Base-by-base conservation (phyloP, 768 basidiomycete species). In the Candolleomyces aberdarensis region DNA sequence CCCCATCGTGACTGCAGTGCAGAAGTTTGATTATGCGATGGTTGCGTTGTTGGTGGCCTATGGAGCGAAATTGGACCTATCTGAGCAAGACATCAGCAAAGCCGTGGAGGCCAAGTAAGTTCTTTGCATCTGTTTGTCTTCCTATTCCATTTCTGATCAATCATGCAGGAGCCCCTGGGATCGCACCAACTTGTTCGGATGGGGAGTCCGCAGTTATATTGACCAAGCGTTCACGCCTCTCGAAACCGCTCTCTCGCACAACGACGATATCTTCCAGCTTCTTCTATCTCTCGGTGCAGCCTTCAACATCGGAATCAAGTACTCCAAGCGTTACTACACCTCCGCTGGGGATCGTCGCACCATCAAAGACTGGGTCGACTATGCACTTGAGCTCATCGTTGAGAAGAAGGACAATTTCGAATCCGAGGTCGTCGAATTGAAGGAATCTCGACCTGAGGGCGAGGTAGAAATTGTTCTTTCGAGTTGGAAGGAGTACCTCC, bases 311-410 rank as follows among this genome's bases (percentile, higher is more conserved):
- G 74, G 71, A 5, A 63, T 74, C n/a, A 72, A 69, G 58, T 50
- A 63, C 15, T 60, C 72, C 6, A 20, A 74, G 32, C 26, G 54
- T 1, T 20, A 54, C 10, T 70, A 74, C 47, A 53, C 63, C 15
- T 56, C 60, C 20, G 15, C 61, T 6, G 59, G 65, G 3, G 60
- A 67, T 7, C 69, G 69, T 20, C 65, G 67, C 15, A 74, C 73
- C 6, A 52, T 78, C 31, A 64, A 75, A 26, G 79, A 80, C 54
- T 81, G 77, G 77, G 73, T 78, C 8, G 71, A 74, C 5, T 70
- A 59, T 43, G 72, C 72, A 3, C 65, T 79, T 13, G 29, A 60
- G 3, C 52, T 60, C 7, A 41, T 76, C 26, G 57, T 63, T 7
- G 52, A 62, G 2, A 58, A 67, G 17, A 72, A 77, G 15, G 61